Evolutionary conservation across 1,139 yeast genomes (phyloP).

Genomic region (Scheffersomyces stambukii): DNA sequence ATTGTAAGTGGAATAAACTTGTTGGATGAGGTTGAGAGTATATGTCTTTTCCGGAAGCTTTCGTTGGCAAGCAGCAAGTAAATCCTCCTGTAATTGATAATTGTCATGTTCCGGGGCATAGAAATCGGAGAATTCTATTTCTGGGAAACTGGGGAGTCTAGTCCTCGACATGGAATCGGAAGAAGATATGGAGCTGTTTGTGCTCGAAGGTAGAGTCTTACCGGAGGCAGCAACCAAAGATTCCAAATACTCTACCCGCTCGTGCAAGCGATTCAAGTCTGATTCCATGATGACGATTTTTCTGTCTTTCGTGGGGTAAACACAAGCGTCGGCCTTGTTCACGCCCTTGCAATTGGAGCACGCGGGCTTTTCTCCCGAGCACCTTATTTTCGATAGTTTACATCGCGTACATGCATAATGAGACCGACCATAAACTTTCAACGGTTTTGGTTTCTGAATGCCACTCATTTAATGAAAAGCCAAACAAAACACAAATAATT

Average conservation of each 20-base stretch:
- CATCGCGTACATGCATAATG: slow-evolving; percentile 43
- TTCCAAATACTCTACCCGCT: slow-evolving; percentile 23
- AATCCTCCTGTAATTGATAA: slow-evolving; percentile 6
- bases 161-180: slow-evolving; percentile 1
- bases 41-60: slow-evolving; percentile 24
- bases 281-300: slow-evolving; percentile 51
- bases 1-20: slow-evolving; percentile 31
- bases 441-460: slow-evolving; percentile 31
- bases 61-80: slow-evolving; percentile 6
- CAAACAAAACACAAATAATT: too few relatives aligned
- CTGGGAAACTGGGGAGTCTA: not conserved
- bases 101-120: slow-evolving; percentile 5
- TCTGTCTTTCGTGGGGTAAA: slow-evolving; percentile 47
- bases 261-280: slow-evolving; percentile 41
- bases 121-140: slow-evolving; percentile 4
- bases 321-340: slow-evolving; percentile 33
- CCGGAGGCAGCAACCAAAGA: slow-evolving; percentile 2
- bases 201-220: not conserved
- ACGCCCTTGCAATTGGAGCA: slow-evolving; percentile 36
- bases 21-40: slow-evolving; percentile 23
- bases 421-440: slow-evolving; percentile 38
- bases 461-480: too few relatives aligned
- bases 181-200: not conserved
- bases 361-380: slow-evolving; percentile 43
- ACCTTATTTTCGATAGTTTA: slow-evolving; percentile 33